Conservation (phyloP, 306 rosid genomes). For the Trifolium fragiferum region DNA sequence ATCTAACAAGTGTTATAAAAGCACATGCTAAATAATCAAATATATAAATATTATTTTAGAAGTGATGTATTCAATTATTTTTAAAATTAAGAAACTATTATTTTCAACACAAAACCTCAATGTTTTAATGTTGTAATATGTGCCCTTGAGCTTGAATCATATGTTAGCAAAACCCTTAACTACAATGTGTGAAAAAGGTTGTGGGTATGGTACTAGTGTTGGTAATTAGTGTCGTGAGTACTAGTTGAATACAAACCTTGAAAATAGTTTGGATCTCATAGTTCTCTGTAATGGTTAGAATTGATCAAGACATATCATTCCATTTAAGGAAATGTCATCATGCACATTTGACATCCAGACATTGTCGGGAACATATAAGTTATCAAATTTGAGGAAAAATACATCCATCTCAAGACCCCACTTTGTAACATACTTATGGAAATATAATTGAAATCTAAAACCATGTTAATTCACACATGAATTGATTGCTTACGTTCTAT, state of each 20-base stretch:
- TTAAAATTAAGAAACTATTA: too few species aligned
- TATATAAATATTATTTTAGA: too few species aligned
- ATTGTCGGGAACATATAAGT: conserved; percentile 94
- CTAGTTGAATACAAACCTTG: conserved; percentile 42
- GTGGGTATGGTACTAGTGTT: conserved; percentile 24
- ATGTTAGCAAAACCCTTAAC: too few species aligned
- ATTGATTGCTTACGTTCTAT: conserved; percentile 56
- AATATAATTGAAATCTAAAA: conserved; percentile 47
- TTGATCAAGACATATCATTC: conserved; percentile 56
- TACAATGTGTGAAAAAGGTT: not conserved
- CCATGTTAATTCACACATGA: conserved; percentile 53
- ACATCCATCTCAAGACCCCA: conserved; percentile 46
- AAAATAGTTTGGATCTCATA: conserved; percentile 56
- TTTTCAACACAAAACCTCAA: too few species aligned
- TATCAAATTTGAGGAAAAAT: conserved; percentile 55
- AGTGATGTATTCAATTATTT: too few species aligned
- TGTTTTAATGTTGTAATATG: too few species aligned
- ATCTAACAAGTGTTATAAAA: too few species aligned
- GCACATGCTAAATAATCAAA: too few species aligned
- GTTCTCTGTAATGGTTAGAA: conserved; percentile 48
- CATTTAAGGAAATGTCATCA: conserved; percentile 71
- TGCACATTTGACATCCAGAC: conserved; percentile 66
- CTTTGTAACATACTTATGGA: conserved; percentile 41
- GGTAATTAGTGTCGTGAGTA: conserved; percentile 37
- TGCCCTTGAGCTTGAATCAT: too few species aligned